Conservation (phyloP, 2,329 filamentous ascomycete genomes). For the Botrytis porri region DNA sequence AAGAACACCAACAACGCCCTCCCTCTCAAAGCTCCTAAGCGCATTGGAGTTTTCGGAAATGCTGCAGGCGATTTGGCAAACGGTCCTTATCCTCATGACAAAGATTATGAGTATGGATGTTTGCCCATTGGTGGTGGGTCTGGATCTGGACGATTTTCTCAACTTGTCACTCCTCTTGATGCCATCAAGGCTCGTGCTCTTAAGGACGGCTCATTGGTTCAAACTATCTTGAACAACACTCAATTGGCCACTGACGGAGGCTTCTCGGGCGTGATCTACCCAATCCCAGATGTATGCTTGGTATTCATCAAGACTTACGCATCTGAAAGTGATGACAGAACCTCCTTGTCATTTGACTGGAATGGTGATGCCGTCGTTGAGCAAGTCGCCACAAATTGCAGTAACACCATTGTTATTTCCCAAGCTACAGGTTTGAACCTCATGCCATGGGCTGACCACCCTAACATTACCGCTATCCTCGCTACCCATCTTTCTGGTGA, state of each 20-base stretch:
- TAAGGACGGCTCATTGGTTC: conserved; percentile 45
- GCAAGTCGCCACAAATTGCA: conserved; percentile 47
- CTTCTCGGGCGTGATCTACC: conserved; percentile 40
- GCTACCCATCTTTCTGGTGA: conserved; percentile 59
- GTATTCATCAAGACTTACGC: conserved; percentile 66
- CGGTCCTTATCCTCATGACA: conserved; percentile 25
- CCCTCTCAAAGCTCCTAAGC: conserved; percentile 54
- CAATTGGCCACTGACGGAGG: conserved; percentile 40
- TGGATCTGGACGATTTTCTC: conserved; percentile 45
- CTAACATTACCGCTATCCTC: conserved; percentile 59
- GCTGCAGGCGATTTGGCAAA: conserved; percentile 58
- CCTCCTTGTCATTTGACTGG: conserved; percentile 34
- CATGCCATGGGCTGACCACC: conserved; percentile 54
- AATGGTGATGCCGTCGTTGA: conserved; percentile 24
- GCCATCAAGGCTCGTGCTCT: conserved; percentile 47
- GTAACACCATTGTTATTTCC: conserved; percentile 64
- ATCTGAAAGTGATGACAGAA: conserved; percentile 66
- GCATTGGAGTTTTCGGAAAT: conserved; percentile 55
- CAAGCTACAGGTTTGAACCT: conserved; percentile 66
- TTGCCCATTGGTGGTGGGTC: conserved; percentile 45
- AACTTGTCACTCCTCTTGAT: conserved; percentile 52
- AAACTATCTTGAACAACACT: conserved; percentile 50
- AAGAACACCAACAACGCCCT: conserved; percentile 55
- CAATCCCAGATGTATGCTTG: conserved; percentile 60
- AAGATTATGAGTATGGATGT: conserved; percentile 45